Evolutionary conservation across 23 red algal genomes (phyloP).

Genomic region (Gracilaria caudata): DNA sequence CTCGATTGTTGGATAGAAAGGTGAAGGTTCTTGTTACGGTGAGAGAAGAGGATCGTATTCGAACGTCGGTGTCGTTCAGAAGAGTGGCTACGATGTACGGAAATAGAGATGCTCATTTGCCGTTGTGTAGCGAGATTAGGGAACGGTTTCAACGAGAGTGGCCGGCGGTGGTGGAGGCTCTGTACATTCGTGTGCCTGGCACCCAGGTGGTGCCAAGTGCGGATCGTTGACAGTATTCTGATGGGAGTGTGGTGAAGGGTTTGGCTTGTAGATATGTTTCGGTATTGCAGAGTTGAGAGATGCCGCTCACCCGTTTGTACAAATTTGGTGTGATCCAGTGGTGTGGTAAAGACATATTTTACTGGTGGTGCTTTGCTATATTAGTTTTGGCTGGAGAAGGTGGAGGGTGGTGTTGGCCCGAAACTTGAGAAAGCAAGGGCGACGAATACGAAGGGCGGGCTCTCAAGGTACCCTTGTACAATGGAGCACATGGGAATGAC

Average conservation of each 20-base stretch:
- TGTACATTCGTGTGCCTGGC: constrained; percentile 56
- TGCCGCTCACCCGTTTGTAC: too few species aligned
- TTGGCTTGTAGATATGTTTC: neutral
- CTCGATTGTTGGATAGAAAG: constrained; percentile 39
- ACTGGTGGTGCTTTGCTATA: neutral
- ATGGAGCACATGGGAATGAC: too few species aligned
- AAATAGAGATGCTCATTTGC: constrained; percentile 40
- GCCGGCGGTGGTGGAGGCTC: constrained; percentile 68
- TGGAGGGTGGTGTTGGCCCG: neutral
- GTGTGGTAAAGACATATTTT: neutral
- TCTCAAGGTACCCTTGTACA: too few species aligned
- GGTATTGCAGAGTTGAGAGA: too few species aligned
- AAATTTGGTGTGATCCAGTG: neutral
- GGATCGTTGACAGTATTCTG: neutral
- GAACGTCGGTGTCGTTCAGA: constrained; percentile 67
- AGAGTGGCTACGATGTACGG: constrained; percentile 32
- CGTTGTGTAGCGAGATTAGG: constrained; percentile 57
- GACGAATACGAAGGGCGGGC: neutral
- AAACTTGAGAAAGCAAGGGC: neutral
- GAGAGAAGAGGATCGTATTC: constrained; percentile 57
- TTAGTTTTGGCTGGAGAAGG: neutral
- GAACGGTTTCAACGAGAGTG: constrained; percentile 71
- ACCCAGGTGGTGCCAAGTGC: neutral
- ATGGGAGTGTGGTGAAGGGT: neutral
- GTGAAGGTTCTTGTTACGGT: constrained; percentile 56